Conservation (phyloP, 2,329 filamentous ascomycete species). For the Parasarocladium wereldwijsianum region DNA sequence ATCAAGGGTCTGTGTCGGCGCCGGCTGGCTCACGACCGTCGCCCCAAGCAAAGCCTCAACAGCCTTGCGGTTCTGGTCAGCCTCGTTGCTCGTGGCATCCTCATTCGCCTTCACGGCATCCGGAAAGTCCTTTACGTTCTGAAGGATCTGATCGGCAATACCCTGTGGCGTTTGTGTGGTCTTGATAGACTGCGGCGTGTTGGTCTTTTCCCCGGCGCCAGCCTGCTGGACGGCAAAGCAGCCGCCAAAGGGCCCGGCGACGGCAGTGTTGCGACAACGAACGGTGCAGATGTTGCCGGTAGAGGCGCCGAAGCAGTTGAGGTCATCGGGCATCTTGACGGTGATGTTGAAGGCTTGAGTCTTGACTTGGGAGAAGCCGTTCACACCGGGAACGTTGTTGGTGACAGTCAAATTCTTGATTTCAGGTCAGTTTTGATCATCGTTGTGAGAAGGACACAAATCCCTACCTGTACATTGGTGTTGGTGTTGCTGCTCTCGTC, state of each 20-base stretch:
- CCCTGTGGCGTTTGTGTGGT: slow-evolving; percentile 29
- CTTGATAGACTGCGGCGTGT: slow-evolving; percentile 27
- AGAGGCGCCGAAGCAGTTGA: slow-evolving; percentile 35
- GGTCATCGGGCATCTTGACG: slow-evolving; percentile 32
- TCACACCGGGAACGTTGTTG: slow-evolving; percentile 43
- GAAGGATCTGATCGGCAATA: slow-evolving; percentile 30
- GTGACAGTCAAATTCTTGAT: slow-evolving; percentile 26
- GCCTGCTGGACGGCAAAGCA: slow-evolving; percentile 43
- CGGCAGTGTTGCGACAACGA: slow-evolving; percentile 42
- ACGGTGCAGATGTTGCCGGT: slow-evolving; percentile 45
- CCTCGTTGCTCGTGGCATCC: slow-evolving; percentile 18
- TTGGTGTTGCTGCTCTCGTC: slow-evolving; percentile 29
- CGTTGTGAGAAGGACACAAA: too few relatives aligned
- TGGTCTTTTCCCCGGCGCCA: slow-evolving; percentile 24
- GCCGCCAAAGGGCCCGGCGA: slow-evolving; percentile 41
- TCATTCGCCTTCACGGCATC: slow-evolving; percentile 25
- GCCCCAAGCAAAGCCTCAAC: slow-evolving; percentile 22
- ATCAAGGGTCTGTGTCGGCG: slow-evolving; percentile 15
- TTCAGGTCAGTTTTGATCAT: too few relatives aligned
- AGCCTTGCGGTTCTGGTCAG: slow-evolving; percentile 17
- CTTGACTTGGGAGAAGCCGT: slow-evolving; percentile 42
- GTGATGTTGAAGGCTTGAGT: slow-evolving; percentile 41
- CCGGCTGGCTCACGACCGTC: slow-evolving; percentile 8
- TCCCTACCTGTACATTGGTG: slow-evolving; percentile 7
- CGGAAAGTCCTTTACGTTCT: slow-evolving; percentile 35